A percentile compares a stretch with the other conserved stretches of the same genome.
phyloP scores from a whole-genome alignment of 495 filamentous ascomycete species.

The Aspergillus funiculosus region DNA sequence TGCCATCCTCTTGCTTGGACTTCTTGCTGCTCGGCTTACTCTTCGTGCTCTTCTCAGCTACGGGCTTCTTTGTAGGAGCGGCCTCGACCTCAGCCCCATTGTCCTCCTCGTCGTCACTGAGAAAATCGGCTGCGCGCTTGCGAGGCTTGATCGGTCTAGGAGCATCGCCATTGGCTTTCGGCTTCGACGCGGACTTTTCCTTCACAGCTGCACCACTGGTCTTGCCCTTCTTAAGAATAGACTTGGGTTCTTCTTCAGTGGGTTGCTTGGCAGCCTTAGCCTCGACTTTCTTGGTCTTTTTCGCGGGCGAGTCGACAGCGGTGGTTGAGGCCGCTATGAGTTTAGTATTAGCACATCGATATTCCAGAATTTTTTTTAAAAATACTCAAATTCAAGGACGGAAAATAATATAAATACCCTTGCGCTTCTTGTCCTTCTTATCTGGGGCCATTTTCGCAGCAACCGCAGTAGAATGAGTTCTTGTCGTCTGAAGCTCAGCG shows the following conservation, averaged over 20 bases:
- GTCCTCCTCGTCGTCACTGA: slow-evolving; percentile 39
- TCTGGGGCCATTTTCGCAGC: slow-evolving; percentile 66
- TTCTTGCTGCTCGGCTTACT: slow-evolving; percentile 32
- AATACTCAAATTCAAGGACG: neutral
- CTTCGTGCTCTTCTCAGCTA: slow-evolving; percentile 26
- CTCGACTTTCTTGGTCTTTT: slow-evolving; percentile 54
- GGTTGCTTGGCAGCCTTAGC: slow-evolving; percentile 22
- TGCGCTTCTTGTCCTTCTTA: slow-evolving; percentile 65
- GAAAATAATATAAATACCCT: slow-evolving; percentile 50
- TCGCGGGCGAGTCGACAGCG: slow-evolving; percentile 48
- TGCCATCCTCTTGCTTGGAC: slow-evolving; percentile 36
- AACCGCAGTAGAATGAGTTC: slow-evolving; percentile 16
- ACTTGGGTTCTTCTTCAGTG: slow-evolving; percentile 31
- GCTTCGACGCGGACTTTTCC: slow-evolving; percentile 20
- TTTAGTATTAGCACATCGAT: slow-evolving; percentile 14
- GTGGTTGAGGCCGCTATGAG: slow-evolving; percentile 29
- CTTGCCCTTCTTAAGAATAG: slow-evolving; percentile 37
- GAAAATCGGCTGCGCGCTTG: slow-evolving; percentile 52
- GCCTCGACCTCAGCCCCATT: slow-evolving; percentile 24
- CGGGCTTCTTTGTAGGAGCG: slow-evolving; percentile 9
- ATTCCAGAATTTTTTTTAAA: too few relatives aligned
- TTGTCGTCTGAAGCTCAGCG: slow-evolving; percentile 6
- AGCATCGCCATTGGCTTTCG: slow-evolving; percentile 35
- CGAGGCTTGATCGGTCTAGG: slow-evolving; percentile 40
- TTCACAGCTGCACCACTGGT: slow-evolving; percentile 17